phyloP scores from a whole-genome alignment of 306 rosid species.

The Amphicarpaea edgeworthii region DNA sequence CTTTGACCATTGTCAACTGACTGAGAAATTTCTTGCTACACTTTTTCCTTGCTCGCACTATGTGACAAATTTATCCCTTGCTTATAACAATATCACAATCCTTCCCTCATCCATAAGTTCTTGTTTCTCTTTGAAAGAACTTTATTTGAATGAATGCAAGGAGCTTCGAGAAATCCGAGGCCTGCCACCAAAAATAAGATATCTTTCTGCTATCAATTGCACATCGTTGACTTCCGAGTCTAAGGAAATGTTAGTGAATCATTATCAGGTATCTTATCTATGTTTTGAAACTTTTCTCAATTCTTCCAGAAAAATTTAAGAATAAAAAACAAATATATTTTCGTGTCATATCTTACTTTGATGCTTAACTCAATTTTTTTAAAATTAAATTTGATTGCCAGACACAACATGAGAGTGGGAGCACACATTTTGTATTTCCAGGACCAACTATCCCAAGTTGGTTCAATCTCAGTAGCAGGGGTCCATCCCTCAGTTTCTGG shows the following conservation, averaged over 20 bases:
- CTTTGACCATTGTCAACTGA: neutral
- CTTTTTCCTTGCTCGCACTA: too few relatives aligned
- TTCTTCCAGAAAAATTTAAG: neutral
- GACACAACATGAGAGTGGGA: neutral
- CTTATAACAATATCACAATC: neutral
- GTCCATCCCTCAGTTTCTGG: neutral
- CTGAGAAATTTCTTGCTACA: neutral
- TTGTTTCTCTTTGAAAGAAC: neutral
- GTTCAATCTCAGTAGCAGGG: neutral
- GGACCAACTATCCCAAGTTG: conserved; percentile 19
- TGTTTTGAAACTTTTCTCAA: neutral
- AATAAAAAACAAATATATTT: neutral
- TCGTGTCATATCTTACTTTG: neutral
- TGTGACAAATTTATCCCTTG: neutral
- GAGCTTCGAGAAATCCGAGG: neutral
- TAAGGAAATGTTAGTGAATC: neutral
- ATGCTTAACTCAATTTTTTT: neutral
- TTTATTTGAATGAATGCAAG: neutral
- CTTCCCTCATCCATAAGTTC: conserved; percentile 4
- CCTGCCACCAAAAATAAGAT: conserved; percentile 1
- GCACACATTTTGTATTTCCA: neutral
- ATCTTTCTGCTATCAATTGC: neutral
- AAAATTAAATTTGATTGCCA: neutral
- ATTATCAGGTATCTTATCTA: neutral
- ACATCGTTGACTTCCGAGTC: neutral